Evolutionary conservation across 495 filamentous ascomycete species (phyloP), one percentile per base, ranked within the genome.

Genomic region (Tuber aestivum): DNA sequence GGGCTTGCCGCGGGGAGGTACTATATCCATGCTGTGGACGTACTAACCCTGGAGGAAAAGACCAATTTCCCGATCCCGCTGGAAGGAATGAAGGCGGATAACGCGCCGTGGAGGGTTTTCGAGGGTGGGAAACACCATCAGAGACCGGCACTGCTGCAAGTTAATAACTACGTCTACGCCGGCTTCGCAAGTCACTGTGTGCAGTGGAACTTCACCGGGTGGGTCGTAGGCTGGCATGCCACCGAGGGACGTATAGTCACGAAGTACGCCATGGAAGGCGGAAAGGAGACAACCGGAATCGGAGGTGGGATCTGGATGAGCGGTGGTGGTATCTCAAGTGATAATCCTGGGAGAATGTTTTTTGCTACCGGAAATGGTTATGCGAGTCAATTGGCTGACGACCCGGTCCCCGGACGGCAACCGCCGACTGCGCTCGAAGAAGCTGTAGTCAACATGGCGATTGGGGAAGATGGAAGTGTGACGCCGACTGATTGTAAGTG

Each of bases 131-230:
- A 84, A 61, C 81, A 85, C 56, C 84, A 85, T 56, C 85, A 86
- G 70, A 82, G 85, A 14, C 85, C 85, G 1, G 85, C 82, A 23
- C 77, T 86, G n/a, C 72, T 86, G n/a, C 82, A 84, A 41, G 78
- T 85, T 3, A 84, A 84, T 18, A 78, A 86, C 70, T 84, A 75
- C 65, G 78, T 87, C 12, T 85, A 86, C 71, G 85, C 84, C 16
- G 86, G 85, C 6, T 87, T 86, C 72, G 86, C 84, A 6, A 85
- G 83, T 40, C 86, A 87, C 76, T 87, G 86, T 50, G 85, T 86
- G 56, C 83, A 86, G 71, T 87, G 82, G 78, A 87, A 87, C 73
- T 86, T 85, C 68, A 87, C 86, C 4, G 86, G 86, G 40, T 86
- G 84, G 79, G 78, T 87, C 37, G 84, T 86, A 27, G 85, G 86